A percentile compares a stretch with the other conserved stretches of the same genome.
Evolutionary conservation across 2,329 filamentous ascomycete species (phyloP).

Genomic region (Fusarium sterilihyphosum): DNA sequence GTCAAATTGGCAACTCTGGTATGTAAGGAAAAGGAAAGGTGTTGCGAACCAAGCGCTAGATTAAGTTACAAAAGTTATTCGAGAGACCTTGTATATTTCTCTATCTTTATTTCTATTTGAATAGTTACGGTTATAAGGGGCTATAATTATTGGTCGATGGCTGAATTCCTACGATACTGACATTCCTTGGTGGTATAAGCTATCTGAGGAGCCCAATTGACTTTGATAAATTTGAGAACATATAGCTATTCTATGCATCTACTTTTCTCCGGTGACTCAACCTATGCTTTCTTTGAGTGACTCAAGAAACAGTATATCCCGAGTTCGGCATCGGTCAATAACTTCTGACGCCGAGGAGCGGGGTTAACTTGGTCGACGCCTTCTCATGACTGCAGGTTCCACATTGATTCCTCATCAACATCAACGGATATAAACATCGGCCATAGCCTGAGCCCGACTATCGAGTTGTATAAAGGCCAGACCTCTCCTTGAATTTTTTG

Average conservation of each 20-base stretch:
- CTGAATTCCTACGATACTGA: neutral
- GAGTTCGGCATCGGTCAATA: neutral
- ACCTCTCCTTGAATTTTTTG: too few species aligned
- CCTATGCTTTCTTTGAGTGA: neutral
- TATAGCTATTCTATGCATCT: neutral
- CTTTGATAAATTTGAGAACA: neutral
- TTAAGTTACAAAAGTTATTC: too few species aligned
- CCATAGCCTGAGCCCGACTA: neutral
- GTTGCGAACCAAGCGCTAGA: neutral
- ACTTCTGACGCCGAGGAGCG: constrained; percentile 17
- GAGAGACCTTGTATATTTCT: too few species aligned
- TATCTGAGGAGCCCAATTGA: neutral
- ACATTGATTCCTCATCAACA: constrained; percentile 2
- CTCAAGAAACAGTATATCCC: neutral
- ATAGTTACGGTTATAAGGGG: neutral
- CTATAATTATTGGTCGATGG: neutral
- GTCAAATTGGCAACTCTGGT: neutral
- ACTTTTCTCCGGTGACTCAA: neutral
- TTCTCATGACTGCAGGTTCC: neutral
- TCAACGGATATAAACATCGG: neutral
- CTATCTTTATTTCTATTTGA: too few species aligned
- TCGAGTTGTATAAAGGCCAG: neutral
- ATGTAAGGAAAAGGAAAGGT: neutral
- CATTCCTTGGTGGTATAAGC: too few species aligned
- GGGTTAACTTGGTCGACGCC: neutral